These are phyloP conservation scores for Torulaspora franciscae DNA, from an alignment of 805 yeast species.

Conservation along the genomic window DNA sequence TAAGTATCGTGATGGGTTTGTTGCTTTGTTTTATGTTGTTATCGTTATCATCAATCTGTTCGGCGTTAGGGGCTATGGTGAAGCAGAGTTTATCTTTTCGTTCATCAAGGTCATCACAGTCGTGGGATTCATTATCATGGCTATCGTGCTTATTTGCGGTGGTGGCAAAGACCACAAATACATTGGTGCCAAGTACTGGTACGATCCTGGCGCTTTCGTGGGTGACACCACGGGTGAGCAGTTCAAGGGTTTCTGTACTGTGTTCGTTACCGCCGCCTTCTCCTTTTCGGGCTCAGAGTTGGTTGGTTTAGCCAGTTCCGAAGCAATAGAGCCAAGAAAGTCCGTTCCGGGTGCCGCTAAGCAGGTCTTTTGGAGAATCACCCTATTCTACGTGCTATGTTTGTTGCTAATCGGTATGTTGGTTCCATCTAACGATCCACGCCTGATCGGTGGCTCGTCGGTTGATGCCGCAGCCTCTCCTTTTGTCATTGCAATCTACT, in stretches of 20 bases:
- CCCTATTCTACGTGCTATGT: constrained; percentile 45
- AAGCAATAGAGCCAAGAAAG: constrained; percentile 44
- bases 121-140: constrained; percentile 50
- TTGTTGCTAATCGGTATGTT: constrained; percentile 43
- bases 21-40: constrained; percentile 46
- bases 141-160: constrained; percentile 46
- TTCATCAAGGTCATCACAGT: constrained; percentile 47
- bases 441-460: constrained; percentile 45
- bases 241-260: constrained; percentile 50
- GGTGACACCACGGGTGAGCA: constrained; percentile 36
- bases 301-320: constrained; percentile 49
- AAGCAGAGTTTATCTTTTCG: constrained; percentile 49
- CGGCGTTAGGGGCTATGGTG: constrained; percentile 53
- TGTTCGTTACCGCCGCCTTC: constrained; percentile 52
- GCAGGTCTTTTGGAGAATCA: constrained; percentile 53
- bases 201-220: constrained; percentile 60
- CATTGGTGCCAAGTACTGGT: constrained; percentile 45
- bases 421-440: constrained; percentile 43
- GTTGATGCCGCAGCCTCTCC: constrained; percentile 69
- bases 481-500: constrained; percentile 64
- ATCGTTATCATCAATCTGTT: constrained; percentile 47
- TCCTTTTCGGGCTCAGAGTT: constrained; percentile 52
- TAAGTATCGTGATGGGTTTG: constrained; percentile 46
- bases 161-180: constrained; percentile 42
- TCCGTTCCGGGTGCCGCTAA: constrained; percentile 49